Base-by-base conservation (phyloP, 176 grass and related monocot genomes). In the Oryza coarctata region DNA sequence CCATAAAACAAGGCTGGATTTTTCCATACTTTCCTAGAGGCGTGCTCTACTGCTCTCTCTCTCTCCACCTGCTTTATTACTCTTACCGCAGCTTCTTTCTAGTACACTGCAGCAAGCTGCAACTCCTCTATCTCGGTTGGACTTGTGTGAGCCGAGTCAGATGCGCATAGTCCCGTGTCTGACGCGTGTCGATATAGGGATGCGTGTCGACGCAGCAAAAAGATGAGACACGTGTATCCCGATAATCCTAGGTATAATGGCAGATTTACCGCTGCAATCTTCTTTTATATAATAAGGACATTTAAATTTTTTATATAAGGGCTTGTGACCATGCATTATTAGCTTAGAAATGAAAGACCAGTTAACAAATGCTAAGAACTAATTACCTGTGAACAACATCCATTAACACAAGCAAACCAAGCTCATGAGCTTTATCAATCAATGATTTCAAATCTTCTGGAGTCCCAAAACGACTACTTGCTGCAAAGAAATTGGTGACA, bases 401-500 rank as follows among this genome's bases (percentile, higher is more conserved):
- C 97, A 99, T 99, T 31, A 99, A 91, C 62, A 99, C 93, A 78
- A 94, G 77, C 79, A 99, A 84, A 38, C 85, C 93, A 80, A 99
- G 97, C 74, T 99, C 97, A 41, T 99, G 97, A 36, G 97, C 97
- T 85, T 57, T 96, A 85, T 99, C 97, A 68, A 96, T 99, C 79
- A 99, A 85, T 43, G 97, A 99, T 78, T 99, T 99, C 25, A 99
- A 85, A 28, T 99, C 93, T 73, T 99, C 97, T 66, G 97, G 97
- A 23, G 93, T 99, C 13, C 97, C 97, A 90, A 99, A 99, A 36
- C 97, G 93, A 84, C 93, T 95, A 86, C 97, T 99, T 65, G 97
- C 89, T 60, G 97, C 93, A 88, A 94, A 99, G 82, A 96, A 99
- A 84, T 96, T 99, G 50, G 97, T 99, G 71, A 99, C 97, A 83